Evolutionary conservation across 2,329 filamentous ascomycete species (phyloP).

Genomic region (Trichoderma polysporum): DNA sequence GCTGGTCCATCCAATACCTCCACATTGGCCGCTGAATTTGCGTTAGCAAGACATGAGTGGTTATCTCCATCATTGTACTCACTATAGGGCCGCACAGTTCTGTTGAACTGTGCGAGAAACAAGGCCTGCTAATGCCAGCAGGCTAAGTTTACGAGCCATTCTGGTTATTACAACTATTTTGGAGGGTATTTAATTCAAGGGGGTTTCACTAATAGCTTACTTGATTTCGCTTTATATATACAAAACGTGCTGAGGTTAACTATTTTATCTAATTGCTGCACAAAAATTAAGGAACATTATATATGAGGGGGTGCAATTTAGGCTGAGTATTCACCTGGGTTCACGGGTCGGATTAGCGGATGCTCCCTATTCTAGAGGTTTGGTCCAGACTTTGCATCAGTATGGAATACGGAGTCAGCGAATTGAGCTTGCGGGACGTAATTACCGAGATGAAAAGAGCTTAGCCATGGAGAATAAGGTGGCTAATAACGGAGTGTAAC

Average conservation of each 20-base stretch:
- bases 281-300: background rate
- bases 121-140: background rate
- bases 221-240: slow-evolving; percentile 2
- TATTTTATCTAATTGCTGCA: background rate
- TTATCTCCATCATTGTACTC: background rate
- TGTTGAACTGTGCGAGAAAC: slow-evolving; percentile 1
- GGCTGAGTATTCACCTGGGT: slow-evolving; percentile 3
- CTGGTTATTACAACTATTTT: background rate
- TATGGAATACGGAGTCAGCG: background rate
- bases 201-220: background rate
- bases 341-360: slow-evolving; percentile 8
- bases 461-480: background rate
- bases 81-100: slow-evolving; percentile 8
- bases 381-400: background rate
- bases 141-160: slow-evolving; percentile 1
- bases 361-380: background rate
- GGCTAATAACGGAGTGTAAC: background rate
- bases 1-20: slow-evolving; percentile 5
- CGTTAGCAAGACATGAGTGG: background rate
- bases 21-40: background rate
- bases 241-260: background rate
- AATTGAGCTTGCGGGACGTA: background rate
- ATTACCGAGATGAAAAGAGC: background rate
- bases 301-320: background rate
- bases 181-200: background rate